Evolutionary conservation across 495 filamentous ascomycete species (phyloP), one percentile per base, ranked within the genome.

Genomic region (Entonaema liquescens): DNA sequence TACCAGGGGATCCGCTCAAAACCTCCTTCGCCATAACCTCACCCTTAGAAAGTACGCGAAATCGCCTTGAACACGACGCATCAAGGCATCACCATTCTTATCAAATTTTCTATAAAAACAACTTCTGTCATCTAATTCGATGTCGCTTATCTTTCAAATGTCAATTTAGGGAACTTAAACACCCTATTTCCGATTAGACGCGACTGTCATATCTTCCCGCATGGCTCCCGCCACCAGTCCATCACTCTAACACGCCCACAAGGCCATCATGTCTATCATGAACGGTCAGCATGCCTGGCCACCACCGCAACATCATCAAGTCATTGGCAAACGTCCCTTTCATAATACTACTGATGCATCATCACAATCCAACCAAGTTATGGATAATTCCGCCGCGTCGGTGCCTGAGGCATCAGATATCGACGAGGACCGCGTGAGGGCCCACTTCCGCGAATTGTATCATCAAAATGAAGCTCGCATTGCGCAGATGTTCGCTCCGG

Each of bases 401-500:
- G 73, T 84, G 82, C 83, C 83, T 83, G 82, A 85, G 82, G 82
- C 83, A 81, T 80, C 83, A 59, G 83, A 85, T 72, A 71, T 75
- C 49, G 83, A 84, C 42, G 80, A 83, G 8, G 82, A 85, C 67
- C 75, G 73, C 35, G 77, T 79, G 23, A 79, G 81, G 71, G 74
- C 82, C 61, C 76, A 78, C 59, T 85, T 84, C 66, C 71, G 72
- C 62, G 78, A 81, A 59, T 75, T 82, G 28, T 83, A 78, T 74
- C 82, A 80, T 57, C 76, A 70, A 55, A 73, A 71, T 59, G 82
- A 85, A 26, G 73, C 64, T 33, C 73, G 73, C 26, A 78, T 85
- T 55, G 84, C 90, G 40, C 84, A 93, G 36, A 88, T 90, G 55
- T 90, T 97, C 73, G 90, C 92, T 76, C 92, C 96, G 55, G 91